phyloP scores from a whole-genome alignment of 2,329 filamentous ascomycete genomes.

The Alternaria postmessia region DNA sequence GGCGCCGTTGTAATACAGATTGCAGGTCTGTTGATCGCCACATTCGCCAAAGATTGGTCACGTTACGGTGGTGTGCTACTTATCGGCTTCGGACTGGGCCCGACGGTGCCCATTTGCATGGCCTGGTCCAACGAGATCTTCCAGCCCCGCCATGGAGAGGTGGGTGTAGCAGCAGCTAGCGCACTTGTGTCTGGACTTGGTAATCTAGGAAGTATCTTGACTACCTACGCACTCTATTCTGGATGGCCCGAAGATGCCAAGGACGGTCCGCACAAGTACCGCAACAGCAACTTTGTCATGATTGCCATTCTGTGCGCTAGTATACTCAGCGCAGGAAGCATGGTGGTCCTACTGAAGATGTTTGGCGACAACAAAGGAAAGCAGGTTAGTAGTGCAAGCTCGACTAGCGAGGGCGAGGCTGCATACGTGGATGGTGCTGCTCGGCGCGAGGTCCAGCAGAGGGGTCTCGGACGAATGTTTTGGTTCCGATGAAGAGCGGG shows the following conservation, averaged over 20 bases:
- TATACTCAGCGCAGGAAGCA: slow-evolving; percentile 74
- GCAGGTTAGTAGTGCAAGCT: slow-evolving; percentile 43
- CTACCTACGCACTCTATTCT: slow-evolving; percentile 87
- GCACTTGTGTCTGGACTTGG: slow-evolving; percentile 87
- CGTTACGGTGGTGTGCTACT: slow-evolving; percentile 89
- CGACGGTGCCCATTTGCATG: slow-evolving; percentile 93
- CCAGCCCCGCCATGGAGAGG: slow-evolving; percentile 86
- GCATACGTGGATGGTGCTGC: slow-evolving; percentile 55
- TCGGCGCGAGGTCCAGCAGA: slow-evolving; percentile 52
- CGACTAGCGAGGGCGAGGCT: slow-evolving; percentile 62
- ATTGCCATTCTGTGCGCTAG: slow-evolving; percentile 82
- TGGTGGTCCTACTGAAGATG: slow-evolving; percentile 69
- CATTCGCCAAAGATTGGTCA: slow-evolving; percentile 82
- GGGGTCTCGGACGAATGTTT: slow-evolving; percentile 50
- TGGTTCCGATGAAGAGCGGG: slow-evolving; percentile 32
- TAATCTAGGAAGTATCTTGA: slow-evolving; percentile 85
- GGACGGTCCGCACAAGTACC: slow-evolving; percentile 72
- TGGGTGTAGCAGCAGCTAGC: slow-evolving; percentile 85
- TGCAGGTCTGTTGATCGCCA: slow-evolving; percentile 78
- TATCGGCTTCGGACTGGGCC: slow-evolving; percentile 88
- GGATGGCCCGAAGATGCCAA: slow-evolving; percentile 80
- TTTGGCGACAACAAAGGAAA: slow-evolving; percentile 50
- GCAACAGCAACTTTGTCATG: slow-evolving; percentile 87
- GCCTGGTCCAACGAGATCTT: slow-evolving; percentile 92
- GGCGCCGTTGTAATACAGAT: slow-evolving; percentile 81